These are phyloP conservation scores for Cryphonectria carpinicola DNA, from an alignment of 2,329 filamentous ascomycete genomes.

Conservation along the genomic window DNA sequence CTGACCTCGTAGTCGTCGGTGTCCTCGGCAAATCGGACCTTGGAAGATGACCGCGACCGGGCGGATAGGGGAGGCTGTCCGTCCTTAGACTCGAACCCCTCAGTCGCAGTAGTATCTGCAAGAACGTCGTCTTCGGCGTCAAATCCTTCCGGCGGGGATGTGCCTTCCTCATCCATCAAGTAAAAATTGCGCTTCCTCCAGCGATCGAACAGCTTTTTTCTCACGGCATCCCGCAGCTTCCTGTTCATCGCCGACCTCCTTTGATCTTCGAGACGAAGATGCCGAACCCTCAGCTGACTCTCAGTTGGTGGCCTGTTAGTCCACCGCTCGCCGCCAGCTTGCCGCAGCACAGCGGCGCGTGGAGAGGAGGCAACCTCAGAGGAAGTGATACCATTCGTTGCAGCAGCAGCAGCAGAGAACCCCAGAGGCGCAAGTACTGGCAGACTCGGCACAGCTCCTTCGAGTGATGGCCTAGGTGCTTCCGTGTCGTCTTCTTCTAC, in stretches of 20 bases:
- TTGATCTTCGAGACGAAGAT: conserved; percentile 39
- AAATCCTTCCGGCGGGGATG: conserved; percentile 66
- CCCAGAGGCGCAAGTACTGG: neutral
- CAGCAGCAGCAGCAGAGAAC: neutral
- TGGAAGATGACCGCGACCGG: conserved; percentile 75
- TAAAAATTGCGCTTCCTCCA: conserved; percentile 83
- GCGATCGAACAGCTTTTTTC: conserved; percentile 65
- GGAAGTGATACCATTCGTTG: conserved; percentile 2
- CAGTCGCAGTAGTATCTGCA: conserved; percentile 40
- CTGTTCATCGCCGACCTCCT: conserved; percentile 44
- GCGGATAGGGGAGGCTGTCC: conserved; percentile 47
- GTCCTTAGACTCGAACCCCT: conserved; percentile 49
- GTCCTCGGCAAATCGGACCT: conserved; percentile 77
- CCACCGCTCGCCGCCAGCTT: conserved; percentile 35
- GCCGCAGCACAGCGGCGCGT: conserved; percentile 14
- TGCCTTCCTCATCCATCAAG: conserved; percentile 82
- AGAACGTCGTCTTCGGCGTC: conserved; percentile 62
- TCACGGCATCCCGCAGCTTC: conserved; percentile 45
- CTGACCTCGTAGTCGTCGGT: conserved; percentile 69
- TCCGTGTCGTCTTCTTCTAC: conserved; percentile 31
- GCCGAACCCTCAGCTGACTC: conserved; percentile 46
- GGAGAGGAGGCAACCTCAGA: conserved; percentile 4
- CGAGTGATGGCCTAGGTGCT: neutral
- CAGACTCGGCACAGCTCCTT: neutral
- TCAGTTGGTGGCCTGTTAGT: conserved; percentile 43